phyloP scores from a whole-genome alignment of 2,329 filamentous ascomycete genomes.

The Phaeosphaeriaceae sp. region DNA sequence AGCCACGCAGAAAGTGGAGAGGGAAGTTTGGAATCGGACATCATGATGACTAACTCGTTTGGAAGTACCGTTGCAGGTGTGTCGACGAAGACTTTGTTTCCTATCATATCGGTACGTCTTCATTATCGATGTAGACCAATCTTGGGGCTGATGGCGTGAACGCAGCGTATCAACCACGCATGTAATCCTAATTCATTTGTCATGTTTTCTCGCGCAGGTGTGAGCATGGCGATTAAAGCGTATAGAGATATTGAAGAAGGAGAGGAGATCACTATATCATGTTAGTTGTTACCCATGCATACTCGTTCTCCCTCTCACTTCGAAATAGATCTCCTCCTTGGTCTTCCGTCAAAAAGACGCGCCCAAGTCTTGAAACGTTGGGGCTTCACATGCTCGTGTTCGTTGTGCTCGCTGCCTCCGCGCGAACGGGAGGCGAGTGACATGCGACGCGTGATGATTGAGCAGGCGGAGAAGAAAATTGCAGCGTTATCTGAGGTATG shows the following conservation, averaged over 20 bases:
- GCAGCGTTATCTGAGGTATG: background rate
- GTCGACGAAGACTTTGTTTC: conserved; percentile 21
- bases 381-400: conserved; percentile 34
- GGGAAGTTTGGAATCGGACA: conserved; percentile 17
- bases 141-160: background rate
- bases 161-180: conserved; percentile 31
- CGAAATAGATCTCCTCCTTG: conserved; percentile 22
- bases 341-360: conserved; percentile 14
- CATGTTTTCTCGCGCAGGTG: conserved; percentile 28
- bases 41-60: conserved; percentile 34
- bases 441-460: conserved; percentile 21
- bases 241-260: conserved; percentile 27
- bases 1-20: conserved; percentile 8
- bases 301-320: background rate
- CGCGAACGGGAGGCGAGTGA: conserved; percentile 17
- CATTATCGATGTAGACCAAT: background rate
- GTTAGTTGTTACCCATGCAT: conserved; percentile 5
- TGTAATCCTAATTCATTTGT: conserved; percentile 32
- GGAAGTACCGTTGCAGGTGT: conserved; percentile 22
- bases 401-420: conserved; percentile 15
- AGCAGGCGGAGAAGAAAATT: conserved; percentile 9
- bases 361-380: conserved; percentile 18
- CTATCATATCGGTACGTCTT: conserved; percentile 20
- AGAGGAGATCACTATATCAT: conserved; percentile 34
- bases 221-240: conserved; percentile 30